Evolutionary conservation across 2,329 filamentous ascomycete genomes (phyloP), one percentile per base, ranked within the genome.

Genomic region (Pseudopithomyces chartarum): DNA sequence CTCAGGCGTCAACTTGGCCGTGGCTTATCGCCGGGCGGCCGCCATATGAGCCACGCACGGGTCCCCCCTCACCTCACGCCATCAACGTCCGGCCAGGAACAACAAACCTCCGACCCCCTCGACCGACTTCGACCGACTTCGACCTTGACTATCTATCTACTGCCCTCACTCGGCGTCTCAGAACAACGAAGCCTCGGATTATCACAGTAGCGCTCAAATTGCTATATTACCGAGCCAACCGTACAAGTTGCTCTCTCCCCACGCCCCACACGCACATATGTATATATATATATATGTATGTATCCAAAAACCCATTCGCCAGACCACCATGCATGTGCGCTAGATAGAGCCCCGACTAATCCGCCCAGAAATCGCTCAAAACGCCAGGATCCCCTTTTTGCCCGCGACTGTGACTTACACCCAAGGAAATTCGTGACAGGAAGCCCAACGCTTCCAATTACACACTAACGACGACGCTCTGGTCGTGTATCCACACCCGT

Each of bases 351-450:
- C 26, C n/a, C 26, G 20, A 43, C 26, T 33, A 6, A 34, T 36
- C 47, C 40, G 39, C 50, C 42, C 22, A n/a, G 29, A 45, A 32
- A 52, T 23, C 52, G 52, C 52, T 54, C 7, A 49, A 52, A 55
- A 56, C 54, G 49, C 49, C 49, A 47, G 46, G 19, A 36, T 60
- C 22, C 52, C 48, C 55, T 52, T 59, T 65, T 64, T 64, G 63
- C 44, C 56, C 36, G 26, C 40, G 20, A 56, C 53, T 29, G n/a
- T n/a, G 57, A 57, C 45, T 62, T 68, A 66, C 65, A 64, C 20
- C 17, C 65, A n/a, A 69, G 38, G 62, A 68, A 54, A 69, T 62
- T 69, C 66, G 66, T 69, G 29, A 61, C 39, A 44, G 49, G 53
- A 57, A 54, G 45, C 43, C 54, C 57, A 51, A 22, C 20, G 20